Percentiles rank a stretch among this genome's conserved stretches.
These are phyloP conservation scores for Malassezia yamatoensis DNA, from an alignment of 1,284 basidiomycete species.

Conservation along the genomic window DNA sequence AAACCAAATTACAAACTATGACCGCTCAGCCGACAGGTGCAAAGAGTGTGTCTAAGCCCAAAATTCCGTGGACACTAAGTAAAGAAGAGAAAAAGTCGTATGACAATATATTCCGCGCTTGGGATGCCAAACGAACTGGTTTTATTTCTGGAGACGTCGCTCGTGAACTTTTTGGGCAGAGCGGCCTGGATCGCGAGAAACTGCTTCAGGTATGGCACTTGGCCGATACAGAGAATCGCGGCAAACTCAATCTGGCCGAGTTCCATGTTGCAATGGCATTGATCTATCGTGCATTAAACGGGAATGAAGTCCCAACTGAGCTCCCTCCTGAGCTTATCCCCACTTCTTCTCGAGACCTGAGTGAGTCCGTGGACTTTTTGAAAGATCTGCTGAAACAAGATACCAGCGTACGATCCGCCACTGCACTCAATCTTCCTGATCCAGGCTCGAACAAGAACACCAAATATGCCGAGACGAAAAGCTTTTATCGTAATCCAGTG, in stretches of 20 bases:
- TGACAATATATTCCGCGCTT: slow-evolving; percentile 89
- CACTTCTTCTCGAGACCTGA: slow-evolving; percentile 81
- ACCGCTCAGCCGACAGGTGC: slow-evolving; percentile 60
- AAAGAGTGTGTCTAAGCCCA: slow-evolving; percentile 53
- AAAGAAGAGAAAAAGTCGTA: slow-evolving; percentile 93
- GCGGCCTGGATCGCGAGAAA: slow-evolving; percentile 76
- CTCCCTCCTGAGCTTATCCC: slow-evolving; percentile 84
- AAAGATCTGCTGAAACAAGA: slow-evolving; percentile 84
- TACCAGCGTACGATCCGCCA: slow-evolving; percentile 49
- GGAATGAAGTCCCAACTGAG: slow-evolving; percentile 75
- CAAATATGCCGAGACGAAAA: slow-evolving; percentile 58
- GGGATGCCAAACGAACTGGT: slow-evolving; percentile 73
- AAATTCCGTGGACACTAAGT: slow-evolving; percentile 76
- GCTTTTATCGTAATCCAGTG: slow-evolving; percentile 55
- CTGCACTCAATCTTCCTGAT: slow-evolving; percentile 48
- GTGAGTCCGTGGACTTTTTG: slow-evolving; percentile 79
- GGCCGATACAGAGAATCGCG: slow-evolving; percentile 41
- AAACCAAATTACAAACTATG: slow-evolving; percentile 37
- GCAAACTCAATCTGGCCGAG: slow-evolving; percentile 67
- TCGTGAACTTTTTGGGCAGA: slow-evolving; percentile 87
- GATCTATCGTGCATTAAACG: slow-evolving; percentile 74
- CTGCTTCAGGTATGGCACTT: slow-evolving; percentile 78
- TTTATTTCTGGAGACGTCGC: slow-evolving; percentile 82
- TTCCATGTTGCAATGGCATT: slow-evolving; percentile 99
- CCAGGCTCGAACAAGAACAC: slow-evolving; percentile 43